Evolutionary conservation across 768 basidiomycete genomes (phyloP).

Genomic region (Kwoniella sp.): DNA sequence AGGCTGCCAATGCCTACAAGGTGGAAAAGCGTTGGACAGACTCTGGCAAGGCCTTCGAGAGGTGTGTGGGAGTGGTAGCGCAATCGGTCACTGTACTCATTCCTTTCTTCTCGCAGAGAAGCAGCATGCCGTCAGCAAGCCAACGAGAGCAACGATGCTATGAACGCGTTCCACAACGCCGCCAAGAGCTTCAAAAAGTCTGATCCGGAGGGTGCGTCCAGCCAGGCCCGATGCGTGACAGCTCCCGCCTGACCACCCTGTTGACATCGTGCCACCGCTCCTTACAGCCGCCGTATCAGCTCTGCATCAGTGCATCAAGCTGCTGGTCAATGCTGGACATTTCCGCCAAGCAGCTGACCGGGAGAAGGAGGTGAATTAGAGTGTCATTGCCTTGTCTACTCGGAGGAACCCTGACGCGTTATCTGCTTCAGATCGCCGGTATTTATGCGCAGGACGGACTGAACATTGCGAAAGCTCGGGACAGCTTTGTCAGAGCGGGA

Average conservation of each 20-base stretch:
- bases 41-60: slow-evolving; percentile 82
- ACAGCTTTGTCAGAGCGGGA: slow-evolving; percentile 83
- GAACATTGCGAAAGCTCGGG: slow-evolving; percentile 71
- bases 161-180: slow-evolving; percentile 98
- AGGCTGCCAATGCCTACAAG: slow-evolving; percentile 83
- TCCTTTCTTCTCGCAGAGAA: slow-evolving; percentile 55
- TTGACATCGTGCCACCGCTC: not conserved
- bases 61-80: slow-evolving; percentile 22
- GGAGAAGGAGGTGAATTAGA: slow-evolving; percentile 58
- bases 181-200: slow-evolving; percentile 92
- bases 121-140: slow-evolving; percentile 88
- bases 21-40: slow-evolving; percentile 87
- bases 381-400: not conserved
- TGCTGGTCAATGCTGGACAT: slow-evolving; percentile 75
- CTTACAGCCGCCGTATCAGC: slow-evolving; percentile 79
- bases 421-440: slow-evolving; percentile 70
- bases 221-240: too few species aligned
- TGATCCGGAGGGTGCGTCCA: slow-evolving; percentile 68
- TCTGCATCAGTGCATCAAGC: slow-evolving; percentile 73
- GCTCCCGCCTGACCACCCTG: not conserved
- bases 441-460: slow-evolving; percentile 73
- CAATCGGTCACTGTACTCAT: not conserved
- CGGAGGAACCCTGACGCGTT: not conserved
- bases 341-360: slow-evolving; percentile 97
- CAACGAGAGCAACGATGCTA: slow-evolving; percentile 87